These are phyloP conservation scores for Tolypocladium amazonense DNA, from an alignment of 2,329 filamentous ascomycete genomes.

Conservation along the genomic window DNA sequence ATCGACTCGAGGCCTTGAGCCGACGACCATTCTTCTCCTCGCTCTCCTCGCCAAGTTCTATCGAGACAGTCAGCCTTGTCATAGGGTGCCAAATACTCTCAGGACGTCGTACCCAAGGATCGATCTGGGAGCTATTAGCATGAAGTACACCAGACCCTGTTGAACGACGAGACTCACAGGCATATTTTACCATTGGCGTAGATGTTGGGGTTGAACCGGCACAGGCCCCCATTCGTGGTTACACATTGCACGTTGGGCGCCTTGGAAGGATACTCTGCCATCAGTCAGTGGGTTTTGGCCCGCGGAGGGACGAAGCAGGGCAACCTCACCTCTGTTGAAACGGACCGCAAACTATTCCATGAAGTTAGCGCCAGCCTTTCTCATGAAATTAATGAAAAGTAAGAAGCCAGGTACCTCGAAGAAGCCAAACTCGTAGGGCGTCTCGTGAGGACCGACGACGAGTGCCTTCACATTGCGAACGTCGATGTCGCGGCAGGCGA, in stretches of 20 bases:
- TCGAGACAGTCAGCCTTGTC: constrained; percentile 1
- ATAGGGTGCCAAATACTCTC: background rate
- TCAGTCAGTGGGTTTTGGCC: constrained; percentile 3
- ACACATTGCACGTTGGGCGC: constrained; percentile 52
- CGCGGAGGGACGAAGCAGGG: background rate
- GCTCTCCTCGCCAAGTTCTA: constrained; percentile 87
- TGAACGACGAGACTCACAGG: constrained; percentile 47
- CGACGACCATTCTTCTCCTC: constrained; percentile 91
- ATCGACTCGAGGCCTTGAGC: constrained; percentile 93
- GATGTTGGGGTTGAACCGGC: constrained; percentile 94
- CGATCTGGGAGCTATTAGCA: constrained; percentile 41
- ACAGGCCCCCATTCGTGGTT: constrained; percentile 82
- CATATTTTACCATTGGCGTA: constrained; percentile 89
- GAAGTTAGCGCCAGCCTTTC: background rate
- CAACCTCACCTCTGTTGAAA: constrained; percentile 56
- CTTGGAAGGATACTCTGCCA: constrained; percentile 68
- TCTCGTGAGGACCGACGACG: constrained; percentile 87
- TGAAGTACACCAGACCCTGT: background rate
- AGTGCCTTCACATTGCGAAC: constrained; percentile 79
- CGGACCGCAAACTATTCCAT: constrained; percentile 57
- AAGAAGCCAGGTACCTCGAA: constrained; percentile 61
- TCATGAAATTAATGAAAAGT: background rate
- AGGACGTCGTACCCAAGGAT: constrained; percentile 60
- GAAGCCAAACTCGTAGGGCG: constrained; percentile 94
- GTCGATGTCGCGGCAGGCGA: constrained; percentile 78